Percentiles rank a stretch among this genome's conserved stretches.
These are phyloP conservation scores for Larix kaempferi DNA, from an alignment of 75 land plant species.

Conservation along the genomic window DNA sequence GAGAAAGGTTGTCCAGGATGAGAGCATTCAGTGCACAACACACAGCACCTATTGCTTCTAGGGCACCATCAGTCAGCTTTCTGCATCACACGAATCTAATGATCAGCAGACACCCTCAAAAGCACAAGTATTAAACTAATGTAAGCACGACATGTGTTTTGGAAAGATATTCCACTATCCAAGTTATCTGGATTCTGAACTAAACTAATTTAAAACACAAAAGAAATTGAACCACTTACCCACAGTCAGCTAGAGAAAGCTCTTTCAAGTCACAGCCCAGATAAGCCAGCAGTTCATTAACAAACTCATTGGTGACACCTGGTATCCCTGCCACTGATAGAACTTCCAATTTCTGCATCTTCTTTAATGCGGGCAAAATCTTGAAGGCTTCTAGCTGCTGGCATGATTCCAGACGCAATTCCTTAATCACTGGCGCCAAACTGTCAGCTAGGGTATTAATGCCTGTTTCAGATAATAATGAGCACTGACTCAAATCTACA, in stretches of 20 bases:
- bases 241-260: constrained; percentile 50
- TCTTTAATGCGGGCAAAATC: constrained; percentile 48
- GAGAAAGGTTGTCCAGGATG: constrained; percentile 29
- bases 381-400: constrained; percentile 39
- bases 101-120: background rate
- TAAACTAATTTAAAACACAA: background rate
- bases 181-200: background rate
- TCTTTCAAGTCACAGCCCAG: constrained; percentile 39
- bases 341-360: constrained; percentile 48
- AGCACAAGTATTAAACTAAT: background rate
- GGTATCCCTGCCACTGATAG: constrained; percentile 39
- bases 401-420: constrained; percentile 61
- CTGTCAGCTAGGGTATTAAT: constrained; percentile 29
- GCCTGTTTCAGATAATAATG: constrained; percentile 39
- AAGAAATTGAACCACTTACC: constrained; percentile 28
- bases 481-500: constrained; percentile 57
- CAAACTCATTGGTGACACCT: constrained; percentile 51
- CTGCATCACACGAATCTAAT: constrained; percentile 30
- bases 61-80: constrained; percentile 48
- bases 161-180: background rate
- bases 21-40: constrained; percentile 42
- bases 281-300: constrained; percentile 30
- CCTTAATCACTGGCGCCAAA: constrained; percentile 33
- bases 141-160: background rate
- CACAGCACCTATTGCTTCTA: constrained; percentile 40